Evolutionary conservation across 2,329 filamentous ascomycete species (phyloP), one percentile per base, ranked within the genome.

Genomic region (Tricladium varicosporioides): DNA sequence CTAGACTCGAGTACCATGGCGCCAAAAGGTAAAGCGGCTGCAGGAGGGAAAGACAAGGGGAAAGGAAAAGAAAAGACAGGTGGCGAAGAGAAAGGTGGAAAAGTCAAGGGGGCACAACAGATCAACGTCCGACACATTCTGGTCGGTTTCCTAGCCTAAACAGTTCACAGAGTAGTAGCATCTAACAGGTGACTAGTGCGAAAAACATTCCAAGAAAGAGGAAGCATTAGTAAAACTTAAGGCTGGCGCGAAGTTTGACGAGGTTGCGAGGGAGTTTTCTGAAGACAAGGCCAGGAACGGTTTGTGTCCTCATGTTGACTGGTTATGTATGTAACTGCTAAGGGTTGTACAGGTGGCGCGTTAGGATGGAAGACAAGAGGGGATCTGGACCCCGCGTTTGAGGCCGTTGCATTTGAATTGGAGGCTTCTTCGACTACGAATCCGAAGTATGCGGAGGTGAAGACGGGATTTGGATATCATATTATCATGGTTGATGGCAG

Each of bases 161-260:
- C 10, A 14, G n/a, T 5, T 54, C 16, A 11, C 2, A 15, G 18
- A 22, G 14, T 7, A 3, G 7, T 45, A 42, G 44, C 27, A 13
- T 49, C 58, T 67, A 60, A 65, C 53, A 53, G 19, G 18, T 16
- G 42, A 45, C 45, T 48, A 86, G 75, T 92, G 89, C 66, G 86
- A 86, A 70, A 92, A 92, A 69, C 85, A 91, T 69, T 74, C 77
- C n/a, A 90, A 86, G 72, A 92, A 91, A 69, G 88, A 91, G 68
- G 86, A 91, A 69, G 89, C 89, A 0, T 71, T 91, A 14, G 81
- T 80, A 56, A 87, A 90, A 73, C 72, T 92, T 51, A 79, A 79
- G 42, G 82, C 72, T 2, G 87, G 88, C 1, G 78, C 78, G 51
- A 89, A 87, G 65, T 92, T 92, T 67, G 88, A 91, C 65, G 85